These are phyloP conservation scores for Kazachstania kunashirensis DNA, from an alignment of 805 yeast genomes.

Conservation along the genomic window DNA sequence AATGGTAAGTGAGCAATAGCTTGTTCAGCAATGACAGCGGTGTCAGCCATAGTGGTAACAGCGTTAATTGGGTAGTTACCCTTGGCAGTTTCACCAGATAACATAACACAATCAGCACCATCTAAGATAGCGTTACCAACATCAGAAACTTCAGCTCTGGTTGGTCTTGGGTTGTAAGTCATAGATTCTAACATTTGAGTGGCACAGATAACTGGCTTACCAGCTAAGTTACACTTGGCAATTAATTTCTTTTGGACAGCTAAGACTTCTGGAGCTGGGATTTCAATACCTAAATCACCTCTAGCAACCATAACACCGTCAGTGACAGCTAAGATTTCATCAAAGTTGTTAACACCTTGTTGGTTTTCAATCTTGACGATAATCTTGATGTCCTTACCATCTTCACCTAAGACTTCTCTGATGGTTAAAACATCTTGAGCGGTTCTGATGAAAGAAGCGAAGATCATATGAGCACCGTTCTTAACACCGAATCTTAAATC, in stretches of 20 bases:
- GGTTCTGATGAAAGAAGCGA: constrained; percentile 96
- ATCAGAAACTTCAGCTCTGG: constrained; percentile 98
- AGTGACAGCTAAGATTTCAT: constrained; percentile 85
- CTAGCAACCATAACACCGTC: constrained; percentile 99
- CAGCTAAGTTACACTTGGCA: constrained; percentile 98
- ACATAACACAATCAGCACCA: constrained; percentile 99
- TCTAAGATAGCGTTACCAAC: constrained; percentile 98
- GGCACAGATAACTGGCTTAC: constrained; percentile 99
- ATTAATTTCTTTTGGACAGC: constrained; percentile 97
- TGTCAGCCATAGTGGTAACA: constrained; percentile 97
- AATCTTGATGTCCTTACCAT: constrained; percentile 92
- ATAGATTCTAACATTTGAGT: constrained; percentile 99
- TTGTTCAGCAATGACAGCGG: constrained; percentile 91
- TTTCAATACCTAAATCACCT: constrained; percentile 99
- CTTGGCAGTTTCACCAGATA: constrained; percentile 99
- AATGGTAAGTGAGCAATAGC: constrained; percentile 81
- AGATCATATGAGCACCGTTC: constrained; percentile 96
- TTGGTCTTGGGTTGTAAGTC: constrained; percentile 99
- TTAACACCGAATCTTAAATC: constrained; percentile 93
- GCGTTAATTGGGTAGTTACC: constrained; percentile 98
- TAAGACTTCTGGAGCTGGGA: constrained; percentile 97
- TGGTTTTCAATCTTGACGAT: constrained; percentile 97
- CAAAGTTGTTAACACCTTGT: constrained; percentile 99
- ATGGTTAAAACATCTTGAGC: constrained; percentile 84
- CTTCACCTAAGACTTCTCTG: constrained; percentile 92